Base-by-base conservation (phyloP, 106 monocot species). In the Acorus calamus region DNA sequence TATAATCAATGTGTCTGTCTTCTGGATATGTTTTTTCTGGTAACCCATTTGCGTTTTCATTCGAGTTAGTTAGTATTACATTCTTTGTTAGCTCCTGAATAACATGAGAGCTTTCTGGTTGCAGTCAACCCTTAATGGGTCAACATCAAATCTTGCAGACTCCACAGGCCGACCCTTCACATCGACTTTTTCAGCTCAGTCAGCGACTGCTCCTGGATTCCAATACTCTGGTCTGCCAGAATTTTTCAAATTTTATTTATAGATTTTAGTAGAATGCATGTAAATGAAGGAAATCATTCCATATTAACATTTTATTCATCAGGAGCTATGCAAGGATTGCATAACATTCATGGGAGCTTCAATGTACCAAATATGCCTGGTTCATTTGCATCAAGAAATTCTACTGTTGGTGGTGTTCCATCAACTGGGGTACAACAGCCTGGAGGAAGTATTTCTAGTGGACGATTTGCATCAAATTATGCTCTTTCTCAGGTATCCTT, bases 401-500 rank as follows among this genome's bases (percentile, higher is more conserved):
- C 76, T 4, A 74, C 84, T 46, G 69, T 90, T 68, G 69, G 80
- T 62, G 80, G 76, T 62, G 68, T 88, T 6, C 78, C 84, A 49
- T 85, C 96, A 13, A 81, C 83, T 53, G 85, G 85, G 12, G 65
- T 91, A 58, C 96, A 98, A 69, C 96, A 90, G 69, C 72, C 83
- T 8, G 84, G 83, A 0, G 93, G 80, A 52, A 82, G 66, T 66
- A 77, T 86, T n/a, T 67, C 87, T 53, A 64, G 71, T 67, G 86
- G 85, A 42, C 77, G 96, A 55, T 91, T 88, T 71, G 58, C 80
- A 48, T 78, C 91, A 62, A 98, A 77, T 49, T 90, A 87, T 46
- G 76, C 79, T 47, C 70, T 94, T 55, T 85, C 96, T 52, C 96
- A 98, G 87, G 96, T 98, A 45, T 43, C 14, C 28, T 28, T 28